These are phyloP conservation scores for Termitomyces sp. DNA, from an alignment of 768 basidiomycete species.

Conservation along the genomic window DNA sequence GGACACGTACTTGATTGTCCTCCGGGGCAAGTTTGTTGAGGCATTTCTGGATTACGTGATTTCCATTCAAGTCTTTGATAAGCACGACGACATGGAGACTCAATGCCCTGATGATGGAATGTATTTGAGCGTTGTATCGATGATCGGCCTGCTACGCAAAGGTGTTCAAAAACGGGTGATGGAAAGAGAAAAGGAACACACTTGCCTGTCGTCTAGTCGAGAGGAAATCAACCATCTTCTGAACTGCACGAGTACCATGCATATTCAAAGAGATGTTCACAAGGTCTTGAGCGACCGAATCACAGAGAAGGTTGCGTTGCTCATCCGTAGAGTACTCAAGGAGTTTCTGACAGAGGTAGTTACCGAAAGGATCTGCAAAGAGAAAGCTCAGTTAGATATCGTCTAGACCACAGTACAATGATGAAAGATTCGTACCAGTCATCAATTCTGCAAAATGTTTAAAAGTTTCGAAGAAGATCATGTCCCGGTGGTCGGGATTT, in stretches of 20 bases:
- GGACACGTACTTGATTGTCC: conserved; percentile 79
- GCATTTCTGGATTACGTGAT: conserved; percentile 99
- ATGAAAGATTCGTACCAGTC: conserved; percentile 58
- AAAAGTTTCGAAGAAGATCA: conserved; percentile 99
- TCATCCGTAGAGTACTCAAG: conserved; percentile 97
- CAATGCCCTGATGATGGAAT: conserved; percentile 93
- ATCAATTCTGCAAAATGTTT: conserved; percentile 97
- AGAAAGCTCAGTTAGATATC: background rate
- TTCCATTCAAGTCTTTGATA: conserved; percentile 97
- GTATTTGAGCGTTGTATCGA: conserved; percentile 86
- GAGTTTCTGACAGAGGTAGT: conserved; percentile 97
- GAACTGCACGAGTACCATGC: conserved; percentile 98
- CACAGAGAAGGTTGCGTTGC: conserved; percentile 93
- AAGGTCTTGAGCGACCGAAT: conserved; percentile 94
- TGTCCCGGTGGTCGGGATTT: conserved; percentile 91
- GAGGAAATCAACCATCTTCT: conserved; percentile 99
- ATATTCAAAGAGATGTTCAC: conserved; percentile 99
- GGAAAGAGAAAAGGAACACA: conserved; percentile 24
- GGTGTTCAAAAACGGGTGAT: conserved; percentile 45
- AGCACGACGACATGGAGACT: conserved; percentile 97
- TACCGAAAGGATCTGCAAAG: conserved; percentile 87
- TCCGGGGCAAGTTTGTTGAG: conserved; percentile 96
- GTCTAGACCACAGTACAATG: conserved; percentile 2
- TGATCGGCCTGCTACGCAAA: conserved; percentile 60
- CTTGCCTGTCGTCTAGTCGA: conserved; percentile 90